Evolutionary conservation across 495 filamentous ascomycete genomes (phyloP).

Genomic region (Cryomyces antarcticus): DNA sequence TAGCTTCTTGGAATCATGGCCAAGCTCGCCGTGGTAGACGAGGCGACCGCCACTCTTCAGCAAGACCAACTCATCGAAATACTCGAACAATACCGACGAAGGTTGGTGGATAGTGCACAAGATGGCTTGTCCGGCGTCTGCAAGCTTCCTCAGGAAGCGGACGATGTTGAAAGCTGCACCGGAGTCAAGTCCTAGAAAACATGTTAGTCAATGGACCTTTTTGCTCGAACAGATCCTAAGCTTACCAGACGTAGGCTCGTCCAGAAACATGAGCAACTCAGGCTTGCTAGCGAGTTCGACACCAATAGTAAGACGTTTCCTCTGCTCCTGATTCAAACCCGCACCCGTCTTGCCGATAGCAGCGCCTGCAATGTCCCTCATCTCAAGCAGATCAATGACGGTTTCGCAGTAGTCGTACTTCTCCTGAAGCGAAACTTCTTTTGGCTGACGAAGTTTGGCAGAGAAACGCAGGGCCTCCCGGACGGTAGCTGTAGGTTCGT

Average conservation of each 20-base stretch:
- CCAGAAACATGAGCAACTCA: conserved; percentile 50
- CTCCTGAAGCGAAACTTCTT: conserved; percentile 27
- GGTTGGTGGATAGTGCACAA: conserved; percentile 65
- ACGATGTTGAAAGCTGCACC: conserved; percentile 44
- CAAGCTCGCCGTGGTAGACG: conserved; percentile 50
- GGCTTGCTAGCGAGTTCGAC: conserved; percentile 50
- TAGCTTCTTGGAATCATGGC: conserved; percentile 30
- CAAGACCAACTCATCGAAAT: conserved; percentile 53
- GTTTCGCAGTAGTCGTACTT: conserved; percentile 40
- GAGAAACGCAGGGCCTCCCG: conserved; percentile 40
- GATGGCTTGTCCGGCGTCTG: conserved; percentile 45
- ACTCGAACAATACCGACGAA: conserved; percentile 45
- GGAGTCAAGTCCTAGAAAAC: conserved; percentile 26
- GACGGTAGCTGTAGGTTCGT: conserved; percentile 38
- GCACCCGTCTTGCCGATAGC: conserved; percentile 30
- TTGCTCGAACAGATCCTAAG: not conserved
- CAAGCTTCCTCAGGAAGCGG: conserved; percentile 42
- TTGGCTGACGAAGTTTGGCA: conserved; percentile 34
- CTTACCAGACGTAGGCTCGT: conserved; percentile 52
- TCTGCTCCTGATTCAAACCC: conserved; percentile 38
- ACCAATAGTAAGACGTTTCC: conserved; percentile 45
- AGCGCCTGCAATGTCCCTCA: conserved; percentile 29
- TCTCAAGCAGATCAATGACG: conserved; percentile 13
- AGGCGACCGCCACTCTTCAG: conserved; percentile 48
- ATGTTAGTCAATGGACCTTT: not conserved